Evolutionary conservation across 2,329 filamentous ascomycete species (phyloP).

Genomic region (Pyrenochaeta sp.): DNA sequence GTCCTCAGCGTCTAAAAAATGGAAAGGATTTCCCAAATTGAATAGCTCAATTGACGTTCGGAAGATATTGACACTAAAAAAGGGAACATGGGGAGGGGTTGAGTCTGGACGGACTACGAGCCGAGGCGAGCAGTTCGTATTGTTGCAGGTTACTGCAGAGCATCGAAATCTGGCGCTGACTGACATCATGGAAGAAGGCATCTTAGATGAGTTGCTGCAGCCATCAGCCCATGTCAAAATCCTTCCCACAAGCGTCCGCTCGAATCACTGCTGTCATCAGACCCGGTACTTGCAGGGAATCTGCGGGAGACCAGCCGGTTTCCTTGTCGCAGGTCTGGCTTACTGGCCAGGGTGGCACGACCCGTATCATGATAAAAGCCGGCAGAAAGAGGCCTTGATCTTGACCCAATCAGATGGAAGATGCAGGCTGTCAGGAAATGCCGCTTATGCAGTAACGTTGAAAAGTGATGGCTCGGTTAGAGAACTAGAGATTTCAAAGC

Average conservation of each 20-base stretch:
- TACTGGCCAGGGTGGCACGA: slow-evolving; percentile 44
- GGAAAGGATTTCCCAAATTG: background rate
- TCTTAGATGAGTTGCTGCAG: slow-evolving; percentile 39
- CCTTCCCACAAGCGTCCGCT: slow-evolving; percentile 39
- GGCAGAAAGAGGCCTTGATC: slow-evolving; percentile 31
- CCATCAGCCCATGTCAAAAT: slow-evolving; percentile 48
- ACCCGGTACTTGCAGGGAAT: slow-evolving; percentile 35
- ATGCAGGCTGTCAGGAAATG: slow-evolving; percentile 35
- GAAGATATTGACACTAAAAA: background rate
- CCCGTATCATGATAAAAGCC: slow-evolving; percentile 40
- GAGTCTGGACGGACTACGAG: slow-evolving; percentile 21
- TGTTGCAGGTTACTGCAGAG: slow-evolving; percentile 22
- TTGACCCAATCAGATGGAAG: slow-evolving; percentile 36
- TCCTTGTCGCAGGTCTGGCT: slow-evolving; percentile 33
- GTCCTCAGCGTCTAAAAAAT: background rate
- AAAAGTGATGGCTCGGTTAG: slow-evolving; percentile 43
- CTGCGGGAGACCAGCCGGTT: slow-evolving; percentile 39
- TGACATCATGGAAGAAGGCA: slow-evolving; percentile 41
- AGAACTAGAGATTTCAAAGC: slow-evolving; percentile 45
- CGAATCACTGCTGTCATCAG: slow-evolving; percentile 38
- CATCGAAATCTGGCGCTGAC: slow-evolving; percentile 38
- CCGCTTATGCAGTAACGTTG: slow-evolving; percentile 52
- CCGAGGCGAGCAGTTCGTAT: slow-evolving; percentile 27
- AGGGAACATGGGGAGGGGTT: slow-evolving; percentile 8
- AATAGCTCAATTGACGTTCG: background rate